These are phyloP conservation scores for Exophiala phaeomuriformis DNA, from an alignment of 2,329 filamentous ascomycete genomes.

Conservation along the genomic window DNA sequence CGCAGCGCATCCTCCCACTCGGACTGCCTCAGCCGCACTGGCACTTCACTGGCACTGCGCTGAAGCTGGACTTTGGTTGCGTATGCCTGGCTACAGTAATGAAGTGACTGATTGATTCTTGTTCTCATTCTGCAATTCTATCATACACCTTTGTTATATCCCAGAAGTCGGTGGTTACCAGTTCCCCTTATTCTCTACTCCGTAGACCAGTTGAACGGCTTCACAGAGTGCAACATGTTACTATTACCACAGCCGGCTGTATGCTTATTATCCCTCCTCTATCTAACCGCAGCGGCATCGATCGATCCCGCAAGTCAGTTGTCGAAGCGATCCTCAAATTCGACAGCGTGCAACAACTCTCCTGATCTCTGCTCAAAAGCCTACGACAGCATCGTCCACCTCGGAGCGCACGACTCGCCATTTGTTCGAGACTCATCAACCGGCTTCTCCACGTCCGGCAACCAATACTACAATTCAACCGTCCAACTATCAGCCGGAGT, in stretches of 20 bases:
- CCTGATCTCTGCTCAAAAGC: constrained; percentile 61
- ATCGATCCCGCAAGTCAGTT: constrained; percentile 9
- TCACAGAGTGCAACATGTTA: neutral
- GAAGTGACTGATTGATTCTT: no score
- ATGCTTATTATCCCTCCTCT: constrained; percentile 13
- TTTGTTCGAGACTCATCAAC: constrained; percentile 61
- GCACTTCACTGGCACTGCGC: no score
- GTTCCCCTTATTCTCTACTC: neutral
- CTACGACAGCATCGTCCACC: constrained; percentile 70
- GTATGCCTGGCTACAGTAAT: no score
- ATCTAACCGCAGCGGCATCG: constrained; percentile 11
- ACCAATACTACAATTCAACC: constrained; percentile 65
- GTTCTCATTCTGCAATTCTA: no score
- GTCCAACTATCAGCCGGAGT: constrained; percentile 63
- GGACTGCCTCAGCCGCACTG: no score
- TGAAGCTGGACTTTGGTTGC: no score
- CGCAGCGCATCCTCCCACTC: no score
- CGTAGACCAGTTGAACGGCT: neutral
- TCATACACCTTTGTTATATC: no score
- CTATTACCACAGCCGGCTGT: neutral
- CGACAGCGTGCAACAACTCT: constrained; percentile 68
- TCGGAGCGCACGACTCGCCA: constrained; percentile 68
- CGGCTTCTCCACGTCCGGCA: constrained; percentile 56
- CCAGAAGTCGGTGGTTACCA: no score
- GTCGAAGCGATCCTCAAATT: constrained; percentile 25